Evolutionary conservation across 208 protist species (phyloP), one percentile per base, ranked within the genome.

Genomic region (Herpetomonas muscarum): DNA sequence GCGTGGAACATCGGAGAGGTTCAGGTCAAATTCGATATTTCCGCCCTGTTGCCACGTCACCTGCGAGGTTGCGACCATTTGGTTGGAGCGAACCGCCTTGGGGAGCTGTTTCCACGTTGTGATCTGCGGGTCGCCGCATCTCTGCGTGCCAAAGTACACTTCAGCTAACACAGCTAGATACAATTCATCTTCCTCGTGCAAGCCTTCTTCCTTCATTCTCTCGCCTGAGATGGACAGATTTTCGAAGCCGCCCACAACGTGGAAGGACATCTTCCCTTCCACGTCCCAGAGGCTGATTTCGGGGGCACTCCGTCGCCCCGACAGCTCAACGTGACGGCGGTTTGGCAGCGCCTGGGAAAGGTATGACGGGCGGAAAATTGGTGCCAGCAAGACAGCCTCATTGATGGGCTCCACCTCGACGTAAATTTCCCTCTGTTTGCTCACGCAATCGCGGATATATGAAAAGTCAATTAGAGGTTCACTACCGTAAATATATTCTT

Each of bases 401-500:
- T 75, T 57, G 37, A 70, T 66, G 0, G 70, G 60, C 39, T 80
- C 75, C 0, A 85, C 55, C 12, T 77, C 57, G 15, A 90, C 32
- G 52, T 81, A 56, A 19, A 85, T 69, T 50, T 82, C 68, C 0
- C 24, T 25, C 42, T 76, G 74, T 42, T 87, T 77, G 30, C 68
- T 80, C 10, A 85, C 65, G 37, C 73, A 78, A 15, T 84, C 71
- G 10, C 76, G 55, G 17, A 87, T 77, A 50, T 79, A 72, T 32
- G 64, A 56, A 55, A 85, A 87, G 49, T 81, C 76, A 42, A 82
- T 83, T 1, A 85, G 47, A n/a, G 30, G 50, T 45, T 85, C 64
- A 12, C 36, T 21, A 4, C 83, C 76, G 46, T 90, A 82, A 2
- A 87, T 76, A 49, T 74, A 87, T 28, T 90, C 83, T 21, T 73